Base-by-base conservation (phyloP, 352 stramenopile genomes). In the Pythium periplocum region DNA sequence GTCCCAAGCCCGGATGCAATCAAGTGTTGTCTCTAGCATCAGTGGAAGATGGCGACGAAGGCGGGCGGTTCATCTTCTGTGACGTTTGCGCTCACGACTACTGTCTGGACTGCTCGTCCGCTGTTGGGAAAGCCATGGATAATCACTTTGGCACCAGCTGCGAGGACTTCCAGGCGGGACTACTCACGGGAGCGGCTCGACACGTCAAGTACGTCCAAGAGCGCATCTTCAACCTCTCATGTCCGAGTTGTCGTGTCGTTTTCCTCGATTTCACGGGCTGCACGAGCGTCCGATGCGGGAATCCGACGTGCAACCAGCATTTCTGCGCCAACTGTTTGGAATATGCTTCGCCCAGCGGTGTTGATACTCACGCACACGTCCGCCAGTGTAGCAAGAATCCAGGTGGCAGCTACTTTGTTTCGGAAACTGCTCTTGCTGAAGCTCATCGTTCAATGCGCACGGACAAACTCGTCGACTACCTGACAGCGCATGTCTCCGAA, bases 191-290 rank as follows among this genome's bases (percentile, higher is more conserved):
- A 12, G 38, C 58, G 10, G 10, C 26, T 10, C 45, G 48, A 17
- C 61, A 68, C 45, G 12, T 64, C 9, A 45, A 48, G 4, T 10
- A 26, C 6, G 64, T 68, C 42, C 55, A 64, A 48, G 52, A 69
- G 11, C 43, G 62, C 39, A 69, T 69, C 35, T 45, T 65, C 4
- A 69, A 61, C 53, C 46, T 65, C 17, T 40, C 49, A 42, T 69
- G 62, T 26, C 62, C 62, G n/a, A 38, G 55, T n/a, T 69, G 62
- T 50, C 49, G 38, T 30, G 33, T 39, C 4, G 56, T 61, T 2
- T 69, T 69, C 17, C 49, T 69, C 12, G 62, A 69, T 39, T 69
- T 65, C 43, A 52, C 56, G 1, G 56, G 61, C 11, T 68, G 61
- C 56, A 68, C 61, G 11, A 60, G 55, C 26, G 61, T 68, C 6